A percentile compares a stretch with the other conserved stretches of the same genome.
Conservation (phyloP, 164 flowering plant species). For the Magnolia sinica region DNA sequence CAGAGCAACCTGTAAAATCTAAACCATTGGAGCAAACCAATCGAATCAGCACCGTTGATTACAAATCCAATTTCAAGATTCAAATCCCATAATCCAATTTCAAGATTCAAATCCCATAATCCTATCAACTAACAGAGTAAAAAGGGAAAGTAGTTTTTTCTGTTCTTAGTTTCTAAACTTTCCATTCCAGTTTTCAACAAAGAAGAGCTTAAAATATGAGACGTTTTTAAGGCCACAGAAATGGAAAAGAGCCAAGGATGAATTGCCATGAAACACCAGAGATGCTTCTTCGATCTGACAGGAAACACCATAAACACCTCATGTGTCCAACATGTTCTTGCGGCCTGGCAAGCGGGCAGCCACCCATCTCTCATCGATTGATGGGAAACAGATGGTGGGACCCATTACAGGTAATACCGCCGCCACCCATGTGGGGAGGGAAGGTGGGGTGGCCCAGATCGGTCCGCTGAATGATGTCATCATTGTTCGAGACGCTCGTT, state of each 20-base stretch:
- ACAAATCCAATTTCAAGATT: not conserved
- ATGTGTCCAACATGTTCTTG: not conserved
- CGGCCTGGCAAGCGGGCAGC: slow-evolving; percentile 2
- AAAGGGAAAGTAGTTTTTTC: not conserved
- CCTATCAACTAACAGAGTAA: not conserved
- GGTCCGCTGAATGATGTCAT: slow-evolving; percentile 24
- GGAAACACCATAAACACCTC: not conserved
- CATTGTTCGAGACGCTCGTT: slow-evolving; percentile 26
- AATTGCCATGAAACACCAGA: slow-evolving; percentile 50
- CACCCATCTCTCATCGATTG: slow-evolving; percentile 38
- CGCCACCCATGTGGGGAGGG: slow-evolving; percentile 30
- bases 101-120: not conserved
- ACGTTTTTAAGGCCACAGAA: not conserved
- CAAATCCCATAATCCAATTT: too few relatives aligned
- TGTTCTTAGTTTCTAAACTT: not conserved
- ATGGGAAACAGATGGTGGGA: slow-evolving; percentile 38
- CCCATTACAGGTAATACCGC: slow-evolving; percentile 29
- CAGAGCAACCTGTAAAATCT: too few relatives aligned
- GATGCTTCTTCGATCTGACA: not conserved
- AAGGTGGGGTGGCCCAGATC: slow-evolving; percentile 34
- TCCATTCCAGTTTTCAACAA: not conserved
- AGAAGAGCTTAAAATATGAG: not conserved
- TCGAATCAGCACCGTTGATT: not conserved
- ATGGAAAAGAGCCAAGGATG: slow-evolving; percentile 75
- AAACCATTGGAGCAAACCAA: too few relatives aligned